Evolutionary conservation across 176 grass and related monocot genomes (phyloP).

Genomic region (Avena sativa): DNA sequence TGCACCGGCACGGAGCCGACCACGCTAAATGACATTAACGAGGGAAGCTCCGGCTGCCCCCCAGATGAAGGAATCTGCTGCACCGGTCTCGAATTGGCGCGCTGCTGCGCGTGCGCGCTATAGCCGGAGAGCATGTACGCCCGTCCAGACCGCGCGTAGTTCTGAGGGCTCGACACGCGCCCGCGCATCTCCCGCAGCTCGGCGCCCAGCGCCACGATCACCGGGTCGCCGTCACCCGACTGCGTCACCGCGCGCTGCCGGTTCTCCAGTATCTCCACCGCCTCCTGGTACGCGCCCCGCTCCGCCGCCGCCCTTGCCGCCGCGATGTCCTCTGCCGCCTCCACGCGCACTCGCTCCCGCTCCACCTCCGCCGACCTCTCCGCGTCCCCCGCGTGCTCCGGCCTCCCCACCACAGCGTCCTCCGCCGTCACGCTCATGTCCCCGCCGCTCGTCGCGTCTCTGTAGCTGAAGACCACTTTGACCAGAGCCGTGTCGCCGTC

Average conservation of each 20-base stretch:
- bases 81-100: constrained; percentile 25
- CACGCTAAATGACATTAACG: no score
- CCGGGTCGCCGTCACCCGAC: constrained; percentile 34
- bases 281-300: constrained; percentile 33
- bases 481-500: constrained; percentile 27
- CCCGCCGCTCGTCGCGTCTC: constrained; percentile 28
- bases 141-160: constrained; percentile 39
- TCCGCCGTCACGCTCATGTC: constrained; percentile 31
- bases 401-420: constrained; percentile 38
- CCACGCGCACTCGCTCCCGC: constrained; percentile 42
- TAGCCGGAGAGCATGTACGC: constrained; percentile 50
- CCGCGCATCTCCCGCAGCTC: constrained; percentile 38
- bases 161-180: constrained; percentile 29
- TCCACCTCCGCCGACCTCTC: constrained; percentile 45
- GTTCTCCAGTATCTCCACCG: constrained; percentile 50
- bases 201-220: not conserved
- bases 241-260: constrained; percentile 21
- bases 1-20: not conserved
- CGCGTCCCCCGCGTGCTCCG: not conserved
- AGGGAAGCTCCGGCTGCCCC: no score
- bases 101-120: constrained; percentile 39
- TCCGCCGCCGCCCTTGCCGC: constrained; percentile 48
- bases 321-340: constrained; percentile 45
- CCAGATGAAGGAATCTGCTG: no score
- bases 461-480: constrained; percentile 43